A percentile compares a stretch with the other conserved stretches of the same genome.
Evolutionary conservation across 1,139 yeast genomes (phyloP).

Genomic region (Protomyces inouyei): DNA sequence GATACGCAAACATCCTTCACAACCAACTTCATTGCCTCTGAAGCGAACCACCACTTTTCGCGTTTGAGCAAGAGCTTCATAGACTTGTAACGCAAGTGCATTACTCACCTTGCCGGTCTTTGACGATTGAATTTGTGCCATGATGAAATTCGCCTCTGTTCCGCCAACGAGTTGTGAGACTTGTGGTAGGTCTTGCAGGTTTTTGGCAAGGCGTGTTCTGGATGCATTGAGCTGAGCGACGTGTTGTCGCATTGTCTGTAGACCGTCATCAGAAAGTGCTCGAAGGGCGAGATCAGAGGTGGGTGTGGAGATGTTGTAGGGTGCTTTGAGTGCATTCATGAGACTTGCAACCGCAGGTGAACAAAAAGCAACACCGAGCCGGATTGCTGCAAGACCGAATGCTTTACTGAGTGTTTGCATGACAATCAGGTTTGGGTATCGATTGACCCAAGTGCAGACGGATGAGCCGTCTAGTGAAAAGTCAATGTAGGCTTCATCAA

Average conservation of each 20-base stretch:
- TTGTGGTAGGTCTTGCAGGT: slow-evolving; percentile 52
- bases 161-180: slow-evolving; percentile 83
- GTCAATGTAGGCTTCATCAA: slow-evolving; percentile 94
- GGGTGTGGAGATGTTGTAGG: slow-evolving; percentile 83
- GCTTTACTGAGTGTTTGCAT: slow-evolving; percentile 90
- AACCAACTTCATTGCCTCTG: slow-evolving; percentile 85
- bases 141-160: slow-evolving; percentile 74
- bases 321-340: slow-evolving; percentile 87
- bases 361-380: slow-evolving; percentile 79
- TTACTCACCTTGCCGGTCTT: slow-evolving; percentile 59
- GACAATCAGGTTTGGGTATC: slow-evolving; percentile 77
- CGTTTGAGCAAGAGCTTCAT: slow-evolving; percentile 62
- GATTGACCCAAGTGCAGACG: slow-evolving; percentile 71
- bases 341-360: slow-evolving; percentile 56
- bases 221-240: slow-evolving; percentile 53
- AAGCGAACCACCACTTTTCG: slow-evolving; percentile 80
- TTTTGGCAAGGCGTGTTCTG: slow-evolving; percentile 52
- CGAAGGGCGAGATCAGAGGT: slow-evolving; percentile 71
- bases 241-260: slow-evolving; percentile 54
- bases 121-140: slow-evolving; percentile 63
- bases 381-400: slow-evolving; percentile 91
- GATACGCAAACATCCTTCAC: slow-evolving; percentile 78
- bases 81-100: slow-evolving; percentile 61
- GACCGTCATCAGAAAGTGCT: slow-evolving; percentile 59
- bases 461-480: slow-evolving; percentile 62